Base-by-base conservation (phyloP, 495 filamentous ascomycete genomes). In the Friedmanniomyces endolithicus region DNA sequence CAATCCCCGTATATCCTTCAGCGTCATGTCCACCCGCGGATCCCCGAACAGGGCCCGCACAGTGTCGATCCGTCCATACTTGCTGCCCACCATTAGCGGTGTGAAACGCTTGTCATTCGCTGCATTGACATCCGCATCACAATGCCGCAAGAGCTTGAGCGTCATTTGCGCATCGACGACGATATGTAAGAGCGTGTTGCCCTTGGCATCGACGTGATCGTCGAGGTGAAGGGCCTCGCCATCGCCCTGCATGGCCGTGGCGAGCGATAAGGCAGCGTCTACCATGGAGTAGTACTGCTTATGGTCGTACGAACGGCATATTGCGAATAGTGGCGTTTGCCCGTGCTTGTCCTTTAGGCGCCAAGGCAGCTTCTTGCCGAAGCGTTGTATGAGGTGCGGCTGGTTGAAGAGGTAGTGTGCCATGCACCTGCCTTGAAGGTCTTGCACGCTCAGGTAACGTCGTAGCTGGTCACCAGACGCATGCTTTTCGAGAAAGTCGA, bases 71-170 rank as follows among this genome's bases (percentile, higher is more conserved):
- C 94, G 80, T 23, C 90, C 92, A 63, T 95, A 99, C 69, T 99
- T 99, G 74, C 89, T 95, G n/a, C 90, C 90, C 53, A 97, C 86
- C 94, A 99, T 99, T 49, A 99, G 72, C 0, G 94, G 81, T 0
- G 94, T 99, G 63, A 97, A 97, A 46, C 77, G 84, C 72, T 88
- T 95, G 64, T 97, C 94, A 63, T 99, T 99, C 0, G 83, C 85
- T 0, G 92, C 92, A 68, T 99, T 99, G 34, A 89, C 86, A 65
- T 97, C 88, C 17, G 87, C 82, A 61, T 99, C 94, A 67, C 89
- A 92, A 40, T 83, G 78, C 50, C 82, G 72, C 2, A 99, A 71
- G 23, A 95, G 86, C 34, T 78, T 78, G 25, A 80, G 56, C 0
- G 86, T 86, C 52, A 97, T 75, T 25, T 82, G 75, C 19, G 87